These are phyloP conservation scores for Aphanomyces invadans DNA, from an alignment of 352 stramenopile species.

Conservation along the genomic window DNA sequence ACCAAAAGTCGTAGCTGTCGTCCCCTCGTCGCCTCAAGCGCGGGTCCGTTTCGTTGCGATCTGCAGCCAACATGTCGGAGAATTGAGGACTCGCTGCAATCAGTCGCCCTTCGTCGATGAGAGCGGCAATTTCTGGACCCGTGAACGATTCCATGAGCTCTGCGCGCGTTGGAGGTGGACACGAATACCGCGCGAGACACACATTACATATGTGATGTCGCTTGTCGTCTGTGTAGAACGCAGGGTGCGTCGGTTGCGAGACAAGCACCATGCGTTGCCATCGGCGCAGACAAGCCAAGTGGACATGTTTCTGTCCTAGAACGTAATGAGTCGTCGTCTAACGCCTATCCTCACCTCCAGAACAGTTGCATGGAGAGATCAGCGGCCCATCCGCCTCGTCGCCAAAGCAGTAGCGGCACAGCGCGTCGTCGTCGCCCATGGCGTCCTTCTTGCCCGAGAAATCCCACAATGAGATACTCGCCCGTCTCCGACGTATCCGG, in stretches of 20 bases:
- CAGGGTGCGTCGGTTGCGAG: conserved; percentile 34
- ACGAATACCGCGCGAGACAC: conserved; percentile 30
- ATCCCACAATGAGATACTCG: neutral
- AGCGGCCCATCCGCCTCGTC: conserved; percentile 24
- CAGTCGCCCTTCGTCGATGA: conserved; percentile 29
- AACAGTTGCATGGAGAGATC: conserved; percentile 31
- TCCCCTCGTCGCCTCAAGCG: conserved; percentile 4
- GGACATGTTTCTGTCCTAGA: conserved; percentile 27
- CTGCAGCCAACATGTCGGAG: conserved; percentile 25
- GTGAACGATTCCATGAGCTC: conserved; percentile 37
- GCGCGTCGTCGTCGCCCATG: conserved; percentile 31
- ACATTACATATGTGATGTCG: conserved; percentile 36
- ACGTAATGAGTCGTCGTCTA: neutral
- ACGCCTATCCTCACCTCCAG: conserved; percentile 23
- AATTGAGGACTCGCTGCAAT: conserved; percentile 32
- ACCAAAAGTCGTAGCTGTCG: conserved; percentile 28
- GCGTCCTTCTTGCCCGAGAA: neutral
- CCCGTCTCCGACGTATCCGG: neutral
- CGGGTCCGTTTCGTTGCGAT: neutral
- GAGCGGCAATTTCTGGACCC: conserved; percentile 32
- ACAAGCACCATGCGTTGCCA: conserved; percentile 40
- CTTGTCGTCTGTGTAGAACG: conserved; percentile 32
- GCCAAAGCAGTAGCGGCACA: conserved; percentile 34
- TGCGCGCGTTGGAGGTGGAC: conserved; percentile 28
- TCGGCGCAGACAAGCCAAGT: conserved; percentile 32